Evolutionary conservation across 2,329 filamentous ascomycete genomes (phyloP), one percentile per base, ranked within the genome.

Genomic region (Alternaria triticimaculans): DNA sequence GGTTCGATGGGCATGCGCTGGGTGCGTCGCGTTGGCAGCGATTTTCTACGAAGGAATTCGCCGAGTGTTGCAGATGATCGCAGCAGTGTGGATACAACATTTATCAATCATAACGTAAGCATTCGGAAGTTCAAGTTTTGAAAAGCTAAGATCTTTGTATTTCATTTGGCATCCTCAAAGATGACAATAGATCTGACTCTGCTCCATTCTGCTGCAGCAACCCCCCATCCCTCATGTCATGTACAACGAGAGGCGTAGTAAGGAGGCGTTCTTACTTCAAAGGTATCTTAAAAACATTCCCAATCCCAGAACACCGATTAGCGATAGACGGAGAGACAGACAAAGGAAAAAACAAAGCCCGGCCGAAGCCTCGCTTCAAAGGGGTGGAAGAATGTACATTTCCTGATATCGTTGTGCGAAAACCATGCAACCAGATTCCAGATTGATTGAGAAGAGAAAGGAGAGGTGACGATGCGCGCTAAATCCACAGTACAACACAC

Each of bases 381-480:
- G 14, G 11, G 28, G 20, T 37, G 49, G 49, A 53, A 53, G 49
- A 41, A 53, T 53, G 30, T 53, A 53, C 49, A 41, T 53, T 37
- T 53, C 49, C 49, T 53, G 49, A 53, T 53, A 53, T 53, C 49
- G 49, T 53, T 41, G 33, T 33, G 28, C 49, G 37, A 53, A 53
- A 53, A 37, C 49, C 49, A 37, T 53, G 49, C 49, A 53, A 41
- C 49, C 49, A 53, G 49, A 53, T 53, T 53, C 49, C 49, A 53
- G 49, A 37, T 53, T 53, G 49, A 53, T 25, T 41, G 49, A 41
- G 30, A 53, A 41, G 30, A 53, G 49, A 53, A 53, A 46, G 37
- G 43, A 14, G 43, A 21, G 49, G 30, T 41, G 43, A 53, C 49
- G 49, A 53, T 53, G 49, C 30, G 49, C 49, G 49, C 49, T 53